phyloP scores from a whole-genome alignment of 2,329 filamentous ascomycete genomes.

The Fonsecaea nubica region DNA sequence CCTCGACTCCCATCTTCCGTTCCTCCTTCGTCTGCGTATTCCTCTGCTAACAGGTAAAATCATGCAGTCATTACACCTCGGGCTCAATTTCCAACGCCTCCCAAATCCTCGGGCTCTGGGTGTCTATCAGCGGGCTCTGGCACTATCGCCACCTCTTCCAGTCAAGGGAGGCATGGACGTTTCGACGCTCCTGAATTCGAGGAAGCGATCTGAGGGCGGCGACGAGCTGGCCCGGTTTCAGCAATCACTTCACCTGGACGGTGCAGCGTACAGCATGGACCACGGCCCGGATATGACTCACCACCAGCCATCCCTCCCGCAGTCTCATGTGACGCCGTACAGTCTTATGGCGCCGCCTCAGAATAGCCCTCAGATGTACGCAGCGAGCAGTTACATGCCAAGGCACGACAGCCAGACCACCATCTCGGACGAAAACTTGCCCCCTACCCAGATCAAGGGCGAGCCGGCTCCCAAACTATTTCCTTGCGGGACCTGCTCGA shows the following conservation, averaged over 20 bases:
- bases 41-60: constrained; percentile 26
- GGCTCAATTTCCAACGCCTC: constrained; percentile 26
- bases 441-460: constrained; percentile 51
- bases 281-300: constrained; percentile 53
- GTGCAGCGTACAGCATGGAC: constrained; percentile 58
- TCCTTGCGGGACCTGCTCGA: constrained; percentile 85
- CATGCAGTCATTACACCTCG: constrained; percentile 38
- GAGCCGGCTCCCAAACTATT: constrained; percentile 73
- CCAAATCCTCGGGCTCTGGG: constrained; percentile 27
- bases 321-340: constrained; percentile 56
- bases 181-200: constrained; percentile 59
- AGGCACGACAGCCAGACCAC: constrained; percentile 32
- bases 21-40: constrained; percentile 25
- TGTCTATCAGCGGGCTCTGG: constrained; percentile 31
- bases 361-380: constrained; percentile 59
- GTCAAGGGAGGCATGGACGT: constrained; percentile 55
- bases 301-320: constrained; percentile 61
- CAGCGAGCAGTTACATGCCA: constrained; percentile 48
- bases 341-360: constrained; percentile 61
- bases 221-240: constrained; percentile 55
- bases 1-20: constrained; percentile 19
- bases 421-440: constrained; percentile 52
- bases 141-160: constrained; percentile 26
- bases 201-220: constrained; percentile 53
- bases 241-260: constrained; percentile 49